A percentile compares a stretch with the other conserved stretches of the same genome.
Evolutionary conservation across 225 moss, liverwort and hornwort genomes (phyloP).

Genomic region (Anthoceros angustus): DNA sequence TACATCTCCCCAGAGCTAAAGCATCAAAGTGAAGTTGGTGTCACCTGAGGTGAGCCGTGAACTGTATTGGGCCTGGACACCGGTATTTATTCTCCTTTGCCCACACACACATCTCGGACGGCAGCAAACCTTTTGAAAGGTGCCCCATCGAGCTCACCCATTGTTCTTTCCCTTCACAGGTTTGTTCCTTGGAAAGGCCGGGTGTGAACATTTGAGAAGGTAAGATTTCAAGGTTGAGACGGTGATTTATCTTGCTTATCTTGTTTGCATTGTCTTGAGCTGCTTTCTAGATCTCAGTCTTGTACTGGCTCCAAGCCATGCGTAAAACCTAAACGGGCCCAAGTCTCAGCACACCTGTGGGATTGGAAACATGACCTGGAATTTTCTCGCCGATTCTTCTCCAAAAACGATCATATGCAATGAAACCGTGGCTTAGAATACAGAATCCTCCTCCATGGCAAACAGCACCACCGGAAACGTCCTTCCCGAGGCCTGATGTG

Average conservation of each 20-base stretch:
- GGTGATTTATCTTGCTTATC: too few relatives aligned
- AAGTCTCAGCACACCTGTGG: too few relatives aligned
- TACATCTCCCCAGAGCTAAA: constrained; percentile 18
- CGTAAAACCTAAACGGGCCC: too few relatives aligned
- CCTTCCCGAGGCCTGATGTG: constrained; percentile 9
- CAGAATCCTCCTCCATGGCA: constrained; percentile 88
- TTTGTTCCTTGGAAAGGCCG: constrained; percentile 23
- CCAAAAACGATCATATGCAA: constrained; percentile 38
- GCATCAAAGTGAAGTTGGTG: constrained; percentile 39
- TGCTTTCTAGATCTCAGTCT: too few relatives aligned
- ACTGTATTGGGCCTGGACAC: constrained; percentile 38
- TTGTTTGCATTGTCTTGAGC: too few relatives aligned
- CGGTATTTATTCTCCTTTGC: constrained; percentile 55
- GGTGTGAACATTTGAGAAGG: too few relatives aligned
- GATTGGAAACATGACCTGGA: too few relatives aligned
- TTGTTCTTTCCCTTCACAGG: constrained; percentile 91
- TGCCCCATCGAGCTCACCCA: constrained; percentile 75
- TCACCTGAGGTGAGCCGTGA: constrained; percentile 23
- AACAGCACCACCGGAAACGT: constrained; percentile 46
- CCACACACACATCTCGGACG: constrained; percentile 46
- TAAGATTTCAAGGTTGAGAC: too few relatives aligned
- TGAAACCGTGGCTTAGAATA: constrained; percentile 32
- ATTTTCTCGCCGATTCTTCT: constrained; percentile 29
- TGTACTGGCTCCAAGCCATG: too few relatives aligned
- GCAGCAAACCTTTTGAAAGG: constrained; percentile 61